These are phyloP conservation scores for Eudorina sp. DNA, from an alignment of 139 green algal species.

Conservation along the genomic window DNA sequence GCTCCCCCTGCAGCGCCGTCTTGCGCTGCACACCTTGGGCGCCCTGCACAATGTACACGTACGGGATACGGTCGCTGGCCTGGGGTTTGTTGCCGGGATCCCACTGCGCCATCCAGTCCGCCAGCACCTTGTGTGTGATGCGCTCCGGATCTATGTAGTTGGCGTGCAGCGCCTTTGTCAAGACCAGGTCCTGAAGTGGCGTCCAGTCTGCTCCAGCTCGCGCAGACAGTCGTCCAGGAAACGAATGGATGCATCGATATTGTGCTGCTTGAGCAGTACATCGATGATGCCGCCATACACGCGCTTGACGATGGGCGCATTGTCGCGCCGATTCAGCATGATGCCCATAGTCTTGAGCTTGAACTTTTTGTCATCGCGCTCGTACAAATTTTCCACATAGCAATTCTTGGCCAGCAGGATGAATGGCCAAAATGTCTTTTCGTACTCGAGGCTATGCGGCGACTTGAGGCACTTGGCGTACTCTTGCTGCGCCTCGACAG, in stretches of 20 bases:
- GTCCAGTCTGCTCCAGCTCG: background rate
- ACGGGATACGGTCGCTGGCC: constrained; percentile 47
- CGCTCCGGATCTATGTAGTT: constrained; percentile 45
- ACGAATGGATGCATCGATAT: background rate
- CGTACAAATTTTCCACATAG: constrained; percentile 55
- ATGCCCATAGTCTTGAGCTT: constrained; percentile 49
- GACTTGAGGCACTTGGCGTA: constrained; percentile 15
- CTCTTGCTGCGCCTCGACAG: background rate
- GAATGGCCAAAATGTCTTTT: constrained; percentile 50
- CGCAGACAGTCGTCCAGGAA: background rate
- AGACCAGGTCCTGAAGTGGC: constrained; percentile 16
- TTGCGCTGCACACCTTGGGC: background rate
- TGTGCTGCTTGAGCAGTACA: constrained; percentile 2
- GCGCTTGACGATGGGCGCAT: constrained; percentile 45
- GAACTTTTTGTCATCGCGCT: constrained; percentile 2
- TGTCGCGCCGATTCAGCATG: constrained; percentile 41
- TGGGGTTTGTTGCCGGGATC: constrained; percentile 52
- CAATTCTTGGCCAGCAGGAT: constrained; percentile 52
- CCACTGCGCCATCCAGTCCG: constrained; percentile 36
- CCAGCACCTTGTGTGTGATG: constrained; percentile 53
- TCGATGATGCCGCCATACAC: constrained; percentile 50
- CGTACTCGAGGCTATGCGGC: constrained; percentile 54
- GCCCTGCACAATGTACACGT: constrained; percentile 12
- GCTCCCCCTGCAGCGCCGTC: constrained; percentile 42
- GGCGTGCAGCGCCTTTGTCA: constrained; percentile 34